A percentile compares a stretch with the other conserved stretches of the same genome.
These are phyloP conservation scores for Ligustrum vulgare DNA, from an alignment of 257 asterid species.

Conservation along the genomic window DNA sequence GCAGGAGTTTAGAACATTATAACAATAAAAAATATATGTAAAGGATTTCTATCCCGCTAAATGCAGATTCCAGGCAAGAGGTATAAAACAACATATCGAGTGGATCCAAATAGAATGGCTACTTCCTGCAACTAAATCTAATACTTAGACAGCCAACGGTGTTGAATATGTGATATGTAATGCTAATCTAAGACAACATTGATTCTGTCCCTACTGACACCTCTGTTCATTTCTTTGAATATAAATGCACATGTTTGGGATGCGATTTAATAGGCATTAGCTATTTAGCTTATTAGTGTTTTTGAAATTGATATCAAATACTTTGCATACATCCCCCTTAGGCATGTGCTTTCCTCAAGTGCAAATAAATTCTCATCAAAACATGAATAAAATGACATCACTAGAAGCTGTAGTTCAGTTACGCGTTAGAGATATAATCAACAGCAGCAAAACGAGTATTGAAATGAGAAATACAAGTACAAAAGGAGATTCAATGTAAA, in stretches of 20 bases:
- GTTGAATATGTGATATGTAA: background rate
- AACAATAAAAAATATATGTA: background rate
- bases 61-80: background rate
- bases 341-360: background rate
- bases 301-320: constrained; percentile 1
- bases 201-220: background rate
- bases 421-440: background rate
- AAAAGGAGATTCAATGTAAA: background rate
- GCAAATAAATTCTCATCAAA: background rate
- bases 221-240: background rate
- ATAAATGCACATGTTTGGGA: background rate
- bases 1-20: background rate
- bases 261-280: background rate
- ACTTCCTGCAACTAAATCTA: background rate
- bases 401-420: background rate
- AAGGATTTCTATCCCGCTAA: background rate
- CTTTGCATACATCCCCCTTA: background rate
- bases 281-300: background rate
- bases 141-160: constrained; percentile 5
- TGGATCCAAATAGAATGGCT: background rate
- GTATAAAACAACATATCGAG: background rate
- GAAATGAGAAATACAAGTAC: background rate
- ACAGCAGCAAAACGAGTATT: constrained; percentile 11
- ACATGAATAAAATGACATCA: background rate
- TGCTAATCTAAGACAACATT: background rate